phyloP scores from a whole-genome alignment of 306 rosid species.

The Malus asiatica region DNA sequence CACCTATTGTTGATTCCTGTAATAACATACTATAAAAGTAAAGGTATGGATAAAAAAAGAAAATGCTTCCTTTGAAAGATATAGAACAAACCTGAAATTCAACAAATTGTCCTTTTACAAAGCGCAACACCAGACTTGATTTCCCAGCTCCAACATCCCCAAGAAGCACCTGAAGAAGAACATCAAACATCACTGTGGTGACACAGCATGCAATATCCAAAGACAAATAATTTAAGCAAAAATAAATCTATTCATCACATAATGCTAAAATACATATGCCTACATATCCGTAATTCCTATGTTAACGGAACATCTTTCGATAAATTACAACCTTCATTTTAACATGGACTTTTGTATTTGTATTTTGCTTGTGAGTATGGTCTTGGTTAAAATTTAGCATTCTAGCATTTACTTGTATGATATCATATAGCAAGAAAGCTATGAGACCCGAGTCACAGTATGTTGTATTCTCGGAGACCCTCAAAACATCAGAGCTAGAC shows the following conservation, averaged over 20 bases:
- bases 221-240: background rate
- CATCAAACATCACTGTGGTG: background rate
- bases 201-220: background rate
- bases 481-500: background rate
- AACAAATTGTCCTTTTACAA: conserved; percentile 52
- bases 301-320: background rate
- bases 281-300: background rate
- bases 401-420: no score
- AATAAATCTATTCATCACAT: background rate
- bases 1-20: conserved; percentile 60
- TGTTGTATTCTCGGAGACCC: background rate
- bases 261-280: background rate
- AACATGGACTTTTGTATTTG: background rate
- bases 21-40: conserved; percentile 2
- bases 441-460: background rate
- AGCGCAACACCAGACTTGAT: conserved; percentile 56
- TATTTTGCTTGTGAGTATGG: no score
- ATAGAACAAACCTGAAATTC: conserved; percentile 46
- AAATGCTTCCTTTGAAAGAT: background rate
- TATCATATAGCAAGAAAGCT: background rate
- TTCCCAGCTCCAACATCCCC: conserved; percentile 68
- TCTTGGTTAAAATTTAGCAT: no score
- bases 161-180: conserved; percentile 46
- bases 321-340: background rate
- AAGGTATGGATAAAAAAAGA: background rate